Evolutionary conservation across 139 green algal species (phyloP), one percentile per base, ranked within the genome.

Genomic region (Auxenochlorella pyrenoidosa): DNA sequence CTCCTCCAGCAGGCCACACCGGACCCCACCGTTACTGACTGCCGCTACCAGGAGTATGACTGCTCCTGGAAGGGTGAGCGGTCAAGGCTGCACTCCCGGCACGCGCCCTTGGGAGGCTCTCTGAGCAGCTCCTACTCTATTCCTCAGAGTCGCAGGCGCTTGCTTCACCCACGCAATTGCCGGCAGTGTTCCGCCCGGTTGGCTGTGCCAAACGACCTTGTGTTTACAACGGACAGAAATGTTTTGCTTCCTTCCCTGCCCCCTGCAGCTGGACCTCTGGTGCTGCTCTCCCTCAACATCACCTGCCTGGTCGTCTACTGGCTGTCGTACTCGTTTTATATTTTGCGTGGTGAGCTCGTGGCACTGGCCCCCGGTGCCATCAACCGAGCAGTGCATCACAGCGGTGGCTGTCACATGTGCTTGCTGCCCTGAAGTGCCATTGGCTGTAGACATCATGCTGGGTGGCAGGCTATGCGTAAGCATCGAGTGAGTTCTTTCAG

Each of bases 241-340:
- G 10, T 6, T 70, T 10, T 36, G 65, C 70, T 13, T 28, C 41
- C 59, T 19, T 58, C 60, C 32, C 44, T 18, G 22, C 13, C 26
- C 82, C 34, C 12, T 16, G 63, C 72, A 84, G 85, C 40, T 24
- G 41, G 47, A 13, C 5, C 36, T 30, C 2, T 85, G 21, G 40
- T 34, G 8, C 58, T 84, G 28, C 54, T 89, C 15, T 16, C 28
- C 28, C 40, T 89, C 5, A 84, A 89, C 34, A 66, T 79, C 19
- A n/a, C 82, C 44, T 79, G 65, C 82, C 36, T 86, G 13, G n/a
- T 70, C 32, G 4, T 54, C 8, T 86, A 86, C 82, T 78, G 43
- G 72, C 15, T 58, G 6, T 21, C 28, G 40, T 58, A 58, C 40
- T 6, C 30, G 32, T 79, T 79, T 21, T 79, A n/a, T 24, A 22